A percentile compares a stretch with the other conserved stretches of the same genome.
These are phyloP conservation scores for Astrothelium macrocarpum DNA, from an alignment of 495 filamentous ascomycete species.

Conservation along the genomic window DNA sequence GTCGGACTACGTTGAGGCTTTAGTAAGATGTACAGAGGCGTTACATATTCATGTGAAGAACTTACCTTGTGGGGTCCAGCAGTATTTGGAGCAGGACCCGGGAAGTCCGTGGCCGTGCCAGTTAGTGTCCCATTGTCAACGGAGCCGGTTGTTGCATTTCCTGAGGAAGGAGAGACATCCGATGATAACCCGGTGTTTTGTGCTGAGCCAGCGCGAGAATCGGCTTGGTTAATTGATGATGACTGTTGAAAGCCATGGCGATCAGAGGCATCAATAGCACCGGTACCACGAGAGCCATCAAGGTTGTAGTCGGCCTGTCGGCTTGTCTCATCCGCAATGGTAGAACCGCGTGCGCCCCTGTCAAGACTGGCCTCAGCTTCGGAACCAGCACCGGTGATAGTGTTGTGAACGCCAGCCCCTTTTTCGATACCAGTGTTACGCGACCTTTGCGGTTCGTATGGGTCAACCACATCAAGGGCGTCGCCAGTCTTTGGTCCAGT, in stretches of 20 bases:
- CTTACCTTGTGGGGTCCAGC: constrained; percentile 38
- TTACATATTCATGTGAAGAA: neutral
- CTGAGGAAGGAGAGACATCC: neutral
- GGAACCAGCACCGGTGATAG: neutral
- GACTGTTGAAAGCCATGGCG: no score
- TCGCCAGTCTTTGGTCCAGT: neutral
- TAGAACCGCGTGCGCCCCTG: constrained; percentile 31
- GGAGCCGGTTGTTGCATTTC: constrained; percentile 9
- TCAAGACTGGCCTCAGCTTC: constrained; percentile 10
- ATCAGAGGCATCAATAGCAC: constrained; percentile 3
- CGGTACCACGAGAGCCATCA: neutral
- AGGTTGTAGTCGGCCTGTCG: no score
- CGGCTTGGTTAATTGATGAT: no score
- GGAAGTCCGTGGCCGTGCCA: constrained; percentile 10
- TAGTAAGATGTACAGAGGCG: neutral
- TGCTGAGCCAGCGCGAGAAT: no score
- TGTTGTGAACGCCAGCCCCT: neutral
- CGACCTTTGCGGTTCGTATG: neutral
- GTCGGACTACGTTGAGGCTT: constrained; percentile 26
- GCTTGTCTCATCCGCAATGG: constrained; percentile 25
- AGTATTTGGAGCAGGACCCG: constrained; percentile 24
- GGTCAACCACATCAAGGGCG: neutral
- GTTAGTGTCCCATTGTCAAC: constrained; percentile 12
- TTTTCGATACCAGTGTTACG: neutral
- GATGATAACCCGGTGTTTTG: no score